A percentile compares a stretch with the other conserved stretches of the same genome.
phyloP scores from a whole-genome alignment of 2,329 filamentous ascomycete genomes.

The Exophiala sp. region DNA sequence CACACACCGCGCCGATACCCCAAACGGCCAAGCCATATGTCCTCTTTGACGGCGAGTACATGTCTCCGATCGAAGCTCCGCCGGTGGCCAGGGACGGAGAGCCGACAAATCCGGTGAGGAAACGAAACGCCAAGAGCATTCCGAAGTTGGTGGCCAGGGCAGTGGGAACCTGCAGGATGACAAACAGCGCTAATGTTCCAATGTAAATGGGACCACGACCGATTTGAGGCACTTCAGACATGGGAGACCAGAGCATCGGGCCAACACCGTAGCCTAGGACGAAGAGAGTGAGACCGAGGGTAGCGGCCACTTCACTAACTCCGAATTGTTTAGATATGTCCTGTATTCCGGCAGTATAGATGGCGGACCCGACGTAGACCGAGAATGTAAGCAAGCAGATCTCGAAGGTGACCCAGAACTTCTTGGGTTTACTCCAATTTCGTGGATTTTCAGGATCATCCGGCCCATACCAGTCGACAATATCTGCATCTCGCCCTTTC shows the following conservation, averaged over 20 bases:
- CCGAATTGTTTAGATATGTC: slow-evolving; percentile 41
- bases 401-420: slow-evolving; percentile 42
- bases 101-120: slow-evolving; percentile 49
- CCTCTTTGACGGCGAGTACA: slow-evolving; percentile 36
- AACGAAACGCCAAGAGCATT: slow-evolving; percentile 49
- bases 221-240: slow-evolving; percentile 47
- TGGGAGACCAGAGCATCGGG: slow-evolving; percentile 41
- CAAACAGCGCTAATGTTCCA: slow-evolving; percentile 44
- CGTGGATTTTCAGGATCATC: slow-evolving; percentile 38
- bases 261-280: slow-evolving; percentile 44
- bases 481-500: slow-evolving; percentile 46
- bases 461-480: slow-evolving; percentile 46
- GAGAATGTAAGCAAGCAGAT: slow-evolving; percentile 47
- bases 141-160: slow-evolving; percentile 47
- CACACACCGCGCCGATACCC: slow-evolving; percentile 39
- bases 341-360: slow-evolving; percentile 45
- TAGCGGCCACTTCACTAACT: slow-evolving; percentile 42
- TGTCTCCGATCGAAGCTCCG: slow-evolving; percentile 42
- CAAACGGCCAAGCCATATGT: slow-evolving; percentile 40
- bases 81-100: slow-evolving; percentile 43
- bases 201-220: slow-evolving; percentile 49
- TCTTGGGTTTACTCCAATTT: slow-evolving; percentile 44
- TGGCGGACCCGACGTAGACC: slow-evolving; percentile 49
- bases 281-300: slow-evolving; percentile 47
- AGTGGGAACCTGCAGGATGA: slow-evolving; percentile 46